These are phyloP conservation scores for Lactifluus rugatus DNA, from an alignment of 768 basidiomycete genomes.

Conservation along the genomic window DNA sequence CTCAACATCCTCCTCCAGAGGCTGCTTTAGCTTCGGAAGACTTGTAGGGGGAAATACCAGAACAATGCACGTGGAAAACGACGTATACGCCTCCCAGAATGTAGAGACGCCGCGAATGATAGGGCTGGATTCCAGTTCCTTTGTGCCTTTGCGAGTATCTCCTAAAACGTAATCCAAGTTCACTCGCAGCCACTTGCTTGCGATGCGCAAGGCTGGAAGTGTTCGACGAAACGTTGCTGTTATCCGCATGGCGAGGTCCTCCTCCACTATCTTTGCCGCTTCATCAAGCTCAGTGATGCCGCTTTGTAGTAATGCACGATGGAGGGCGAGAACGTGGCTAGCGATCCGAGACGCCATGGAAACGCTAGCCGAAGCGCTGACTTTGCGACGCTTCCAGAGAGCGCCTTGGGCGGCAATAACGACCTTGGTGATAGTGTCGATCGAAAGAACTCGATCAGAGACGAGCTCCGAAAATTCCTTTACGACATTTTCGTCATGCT, in stretches of 20 bases:
- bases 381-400: constrained; percentile 76
- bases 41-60: constrained; percentile 57
- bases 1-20: constrained; percentile 86
- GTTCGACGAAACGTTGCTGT: constrained; percentile 79
- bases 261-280: constrained; percentile 42
- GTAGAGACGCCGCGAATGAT: constrained; percentile 31
- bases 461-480: constrained; percentile 53
- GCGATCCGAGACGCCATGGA: constrained; percentile 56
- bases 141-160: constrained; percentile 12
- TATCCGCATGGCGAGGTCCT: constrained; percentile 70
- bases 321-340: constrained; percentile 55
- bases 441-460: constrained; percentile 57
- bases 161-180: constrained; percentile 35
- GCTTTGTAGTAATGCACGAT: constrained; percentile 53
- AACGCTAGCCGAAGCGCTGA: constrained; percentile 37
- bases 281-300: constrained; percentile 54
- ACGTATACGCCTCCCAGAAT: constrained; percentile 68
- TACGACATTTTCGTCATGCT: constrained; percentile 39
- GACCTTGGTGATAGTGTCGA: constrained; percentile 66
- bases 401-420: constrained; percentile 70
- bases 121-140: constrained; percentile 20
- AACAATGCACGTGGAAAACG: constrained; percentile 53
- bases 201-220: constrained; percentile 77
- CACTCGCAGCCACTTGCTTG: constrained; percentile 79
- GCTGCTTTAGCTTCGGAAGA: constrained; percentile 46